These are phyloP conservation scores for Dioszegia crocea DNA, from an alignment of 768 basidiomycete species.

Conservation along the genomic window DNA sequence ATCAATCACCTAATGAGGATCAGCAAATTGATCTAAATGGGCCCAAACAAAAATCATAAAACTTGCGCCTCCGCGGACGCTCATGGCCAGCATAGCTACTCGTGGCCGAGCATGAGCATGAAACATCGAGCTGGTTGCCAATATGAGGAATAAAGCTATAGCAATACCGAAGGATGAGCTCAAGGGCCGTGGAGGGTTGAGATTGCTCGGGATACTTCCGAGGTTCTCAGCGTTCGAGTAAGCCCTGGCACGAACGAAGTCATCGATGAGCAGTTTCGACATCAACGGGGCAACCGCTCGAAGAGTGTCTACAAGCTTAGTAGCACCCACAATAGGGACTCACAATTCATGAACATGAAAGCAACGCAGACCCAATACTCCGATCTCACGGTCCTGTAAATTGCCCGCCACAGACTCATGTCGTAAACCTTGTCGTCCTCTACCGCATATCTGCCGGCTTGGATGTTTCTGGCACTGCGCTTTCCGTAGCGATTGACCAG, in stretches of 20 bases:
- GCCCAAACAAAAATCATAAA: too few species aligned
- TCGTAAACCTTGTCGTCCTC: constrained; percentile 35
- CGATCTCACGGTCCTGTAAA: constrained; percentile 10
- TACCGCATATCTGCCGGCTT: background rate
- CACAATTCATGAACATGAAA: background rate
- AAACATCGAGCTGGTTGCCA: constrained; percentile 9
- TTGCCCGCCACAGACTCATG: constrained; percentile 25
- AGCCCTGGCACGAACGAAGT: constrained; percentile 7
- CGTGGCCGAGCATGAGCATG: constrained; percentile 52
- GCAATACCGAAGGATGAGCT: constrained; percentile 18
- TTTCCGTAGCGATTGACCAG: constrained; percentile 1
- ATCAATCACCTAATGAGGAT: constrained; percentile 5
- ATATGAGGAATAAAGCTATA: constrained; percentile 7
- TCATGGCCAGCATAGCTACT: constrained; percentile 5
- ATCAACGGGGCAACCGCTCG: constrained; percentile 14
- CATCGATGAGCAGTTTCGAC: constrained; percentile 15
- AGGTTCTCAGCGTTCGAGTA: background rate
- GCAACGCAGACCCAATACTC: constrained; percentile 15
- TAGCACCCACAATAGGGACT: background rate
- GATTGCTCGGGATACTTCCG: background rate
- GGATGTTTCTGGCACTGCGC: constrained; percentile 4
- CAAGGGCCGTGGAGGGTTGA: constrained; percentile 4
- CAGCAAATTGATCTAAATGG: background rate
- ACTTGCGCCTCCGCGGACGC: constrained; percentile 6
- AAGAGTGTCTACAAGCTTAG: constrained; percentile 4